Base-by-base conservation (phyloP, 345 rosid genomes). In the Chamaenerion angustifolium region DNA sequence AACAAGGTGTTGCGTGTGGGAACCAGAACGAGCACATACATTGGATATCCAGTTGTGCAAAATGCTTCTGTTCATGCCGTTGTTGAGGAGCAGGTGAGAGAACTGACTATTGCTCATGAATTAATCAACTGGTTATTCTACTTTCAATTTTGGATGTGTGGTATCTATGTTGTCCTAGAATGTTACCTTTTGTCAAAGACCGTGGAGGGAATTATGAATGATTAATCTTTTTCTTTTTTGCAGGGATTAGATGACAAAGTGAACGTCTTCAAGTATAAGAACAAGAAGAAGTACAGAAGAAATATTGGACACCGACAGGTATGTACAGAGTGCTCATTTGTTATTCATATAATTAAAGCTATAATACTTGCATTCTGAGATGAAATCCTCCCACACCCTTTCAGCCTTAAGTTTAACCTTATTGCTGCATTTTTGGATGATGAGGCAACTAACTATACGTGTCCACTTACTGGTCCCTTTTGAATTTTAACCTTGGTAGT, bases 241-340 rank as follows among this genome's bases (percentile, higher is more conserved):
- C 82, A 92, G 98, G 98, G 96, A 47, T 60, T 80, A 47, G 59
- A 92, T 71, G 70, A 71, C 43, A 92, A 92, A 74, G 94, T 81
- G 10, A 68, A 80, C 4, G 93, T 92, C 53, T 92, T 82, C 77
- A 92, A 92, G 74, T 92, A 92, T 53, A 92, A 87, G 81, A 80
- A 65, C 67, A 92, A 92, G 78, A 92, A 92, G 70, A 82, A 84
- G 59, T 92, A 92, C 61, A 73, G 93, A 59, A 86, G 98, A 70
- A 92, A 86, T 61, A 92, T 86, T 37, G 98, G 98, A 45, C 98
- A 92, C 54, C 69, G 98, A 16, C 98, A 92, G 98, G 98, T 92
- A 73, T 6, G 8, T 11, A 21, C 17, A 21, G 40, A 12, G 18
- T 49, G 41, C 14, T 40, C n/a, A 17, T 41, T 51, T 8, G 8